Base-by-base conservation (phyloP, 2,329 filamentous ascomycete species). In the Aspergillus pseudotamarii region DNA sequence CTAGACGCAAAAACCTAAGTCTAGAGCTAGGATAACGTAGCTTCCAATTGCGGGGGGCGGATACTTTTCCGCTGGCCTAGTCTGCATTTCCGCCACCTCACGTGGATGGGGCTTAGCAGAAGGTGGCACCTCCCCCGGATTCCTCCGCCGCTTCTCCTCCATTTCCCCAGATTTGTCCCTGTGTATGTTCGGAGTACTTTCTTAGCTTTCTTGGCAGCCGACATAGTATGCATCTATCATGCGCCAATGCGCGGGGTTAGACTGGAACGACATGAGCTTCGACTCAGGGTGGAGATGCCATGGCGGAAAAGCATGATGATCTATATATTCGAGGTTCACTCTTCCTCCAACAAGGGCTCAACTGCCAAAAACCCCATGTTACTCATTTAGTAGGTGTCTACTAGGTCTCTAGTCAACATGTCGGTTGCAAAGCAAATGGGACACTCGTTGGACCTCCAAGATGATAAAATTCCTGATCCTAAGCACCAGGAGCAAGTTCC, bases 381-480 rank as follows among this genome's bases (percentile, higher is more conserved):
- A 34, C n/a, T 19, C 9, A 28, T 8, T 19, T 2, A 28, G 12
- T 26, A 19, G 6, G 19, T 10, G 3, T n/a, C 26, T 19, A 48
- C 19, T n/a, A 19, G 8, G 23, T 48, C 6, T 26, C 45, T 30
- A 2, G 23, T 50, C 9, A 14, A 54, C 9, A 59, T 59, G 57
- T 28, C 45, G 4, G 9, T 12, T 21, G 21, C 19, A 3, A 36
- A 28, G 32, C 21, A 10, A 34, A 48, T 28, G 30, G 23, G 19
- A 8, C 21, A 51, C 23, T 41, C 57, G 4, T 36, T 51, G 9
- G 46, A 41, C 23, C 46, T 38, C 12, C 41, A 28, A 14, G 61
- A 63, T 43, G 62, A 61, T 16, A 64, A 61, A 3, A 30, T 56
- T 21, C 41, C 34, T 14, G 62, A 59, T 8, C 41, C 55, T 3